Conservation (phyloP, 352 stramenopile genomes). For the Globisporangium uncinulatum region DNA sequence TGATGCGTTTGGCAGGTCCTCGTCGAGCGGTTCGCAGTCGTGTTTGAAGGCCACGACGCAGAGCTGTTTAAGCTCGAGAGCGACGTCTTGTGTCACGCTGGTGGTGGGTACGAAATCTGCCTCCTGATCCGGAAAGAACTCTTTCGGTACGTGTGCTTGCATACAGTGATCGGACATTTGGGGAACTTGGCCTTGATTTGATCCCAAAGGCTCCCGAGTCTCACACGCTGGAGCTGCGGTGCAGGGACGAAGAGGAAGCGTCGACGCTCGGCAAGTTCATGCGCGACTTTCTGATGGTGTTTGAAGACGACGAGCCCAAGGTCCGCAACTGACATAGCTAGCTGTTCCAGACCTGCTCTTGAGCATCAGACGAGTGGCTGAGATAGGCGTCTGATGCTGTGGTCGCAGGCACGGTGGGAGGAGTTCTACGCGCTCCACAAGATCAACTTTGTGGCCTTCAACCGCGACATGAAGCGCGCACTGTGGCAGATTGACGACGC, state of each 20-base stretch:
- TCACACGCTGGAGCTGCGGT: background rate
- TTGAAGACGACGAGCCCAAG: constrained; percentile 58
- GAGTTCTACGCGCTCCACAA: constrained; percentile 33
- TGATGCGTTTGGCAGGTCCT: constrained; percentile 28
- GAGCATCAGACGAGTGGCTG: background rate
- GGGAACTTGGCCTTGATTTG: background rate
- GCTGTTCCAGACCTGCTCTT: background rate
- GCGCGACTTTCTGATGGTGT: constrained; percentile 35
- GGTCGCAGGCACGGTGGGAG: constrained; percentile 48
- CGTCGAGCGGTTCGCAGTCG: constrained; percentile 50
- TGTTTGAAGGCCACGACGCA: constrained; percentile 40
- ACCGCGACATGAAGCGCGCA: constrained; percentile 64
- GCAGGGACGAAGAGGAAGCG: constrained; percentile 16
- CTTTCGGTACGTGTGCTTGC: constrained; percentile 26
- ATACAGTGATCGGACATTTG: background rate
- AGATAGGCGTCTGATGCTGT: background rate
- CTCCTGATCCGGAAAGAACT: constrained; percentile 38
- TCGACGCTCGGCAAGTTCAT: constrained; percentile 45
- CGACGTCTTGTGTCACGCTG: constrained; percentile 50
- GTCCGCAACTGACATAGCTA: constrained; percentile 10
- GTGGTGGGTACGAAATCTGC: constrained; percentile 52
- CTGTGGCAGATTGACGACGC: constrained; percentile 43
- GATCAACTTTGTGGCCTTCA: constrained; percentile 40
- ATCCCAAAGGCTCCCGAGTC: background rate
- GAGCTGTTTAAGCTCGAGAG: constrained; percentile 71